A percentile compares a stretch with the other conserved stretches of the same genome.
Conservation (phyloP, 345 rosid genomes). For the Dipteronia dyeriana region DNA sequence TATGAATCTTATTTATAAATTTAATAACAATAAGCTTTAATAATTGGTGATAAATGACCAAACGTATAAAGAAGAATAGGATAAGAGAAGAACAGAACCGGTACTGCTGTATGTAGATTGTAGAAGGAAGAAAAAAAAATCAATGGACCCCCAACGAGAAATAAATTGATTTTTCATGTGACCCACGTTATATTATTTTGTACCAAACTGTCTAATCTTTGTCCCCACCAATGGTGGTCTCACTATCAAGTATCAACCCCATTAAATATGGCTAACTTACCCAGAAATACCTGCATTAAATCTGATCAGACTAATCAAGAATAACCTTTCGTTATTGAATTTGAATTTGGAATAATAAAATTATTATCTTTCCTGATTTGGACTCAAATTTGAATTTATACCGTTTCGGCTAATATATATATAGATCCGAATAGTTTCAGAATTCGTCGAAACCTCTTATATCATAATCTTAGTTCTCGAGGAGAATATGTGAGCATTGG, state of each 20-base stretch:
- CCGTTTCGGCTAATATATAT: not conserved
- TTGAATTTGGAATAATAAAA: not conserved
- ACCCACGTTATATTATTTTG: conserved; percentile 27
- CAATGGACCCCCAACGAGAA: conserved; percentile 17
- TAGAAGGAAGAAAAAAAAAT: not conserved
- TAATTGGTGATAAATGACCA: conserved; percentile 36
- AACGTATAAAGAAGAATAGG: conserved; percentile 17
- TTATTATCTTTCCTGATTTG: not conserved
- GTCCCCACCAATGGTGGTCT: conserved; percentile 24
- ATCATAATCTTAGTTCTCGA: too few species aligned
- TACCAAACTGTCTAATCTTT: conserved; percentile 28
- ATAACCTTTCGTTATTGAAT: conserved; percentile 16
- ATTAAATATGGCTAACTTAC: conserved; percentile 19
- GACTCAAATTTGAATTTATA: not conserved
- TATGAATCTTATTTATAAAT: conserved; percentile 18
- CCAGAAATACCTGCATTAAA: conserved; percentile 21
- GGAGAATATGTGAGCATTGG: not conserved
- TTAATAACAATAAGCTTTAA: conserved; percentile 17
- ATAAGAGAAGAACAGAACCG: conserved; percentile 25
- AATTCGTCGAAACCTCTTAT: too few species aligned
- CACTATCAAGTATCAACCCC: conserved; percentile 28
- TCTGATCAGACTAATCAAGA: not conserved
- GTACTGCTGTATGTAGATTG: too few species aligned
- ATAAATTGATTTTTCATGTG: conserved; percentile 18
- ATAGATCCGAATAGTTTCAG: too few species aligned